phyloP scores from a whole-genome alignment of 2,329 filamentous ascomycete genomes.

The Fusarium penzigii region DNA sequence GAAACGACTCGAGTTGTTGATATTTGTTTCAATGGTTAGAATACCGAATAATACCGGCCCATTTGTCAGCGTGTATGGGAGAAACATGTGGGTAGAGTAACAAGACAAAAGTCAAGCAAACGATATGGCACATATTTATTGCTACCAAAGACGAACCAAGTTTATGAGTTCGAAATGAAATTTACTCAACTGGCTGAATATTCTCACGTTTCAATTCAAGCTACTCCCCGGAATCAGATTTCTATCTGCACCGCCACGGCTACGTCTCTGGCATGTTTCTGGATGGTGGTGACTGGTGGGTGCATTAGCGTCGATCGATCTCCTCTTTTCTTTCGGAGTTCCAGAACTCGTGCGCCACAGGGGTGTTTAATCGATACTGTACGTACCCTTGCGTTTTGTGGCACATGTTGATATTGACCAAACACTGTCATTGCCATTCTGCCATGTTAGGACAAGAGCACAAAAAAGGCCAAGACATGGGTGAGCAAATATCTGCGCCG shows the following conservation, averaged over 20 bases:
- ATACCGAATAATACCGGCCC: no score
- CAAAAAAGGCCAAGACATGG: no score
- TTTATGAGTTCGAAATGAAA: background rate
- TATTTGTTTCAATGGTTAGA: no score
- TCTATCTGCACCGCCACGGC: constrained; percentile 37
- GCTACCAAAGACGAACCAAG: no score
- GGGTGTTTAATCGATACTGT: constrained; percentile 3
- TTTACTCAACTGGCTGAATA: background rate
- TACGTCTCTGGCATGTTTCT: constrained; percentile 21
- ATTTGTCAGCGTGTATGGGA: no score
- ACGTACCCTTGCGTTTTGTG: background rate
- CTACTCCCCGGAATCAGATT: no score
- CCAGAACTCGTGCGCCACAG: constrained; percentile 24
- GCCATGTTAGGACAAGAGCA: no score
- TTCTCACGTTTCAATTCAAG: no score
- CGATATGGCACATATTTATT: background rate
- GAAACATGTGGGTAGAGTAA: no score
- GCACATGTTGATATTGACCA: background rate
- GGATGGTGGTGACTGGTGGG: constrained; percentile 22
- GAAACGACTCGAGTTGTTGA: no score
- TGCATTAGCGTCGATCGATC: constrained; percentile 40
- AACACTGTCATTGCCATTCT: no score
- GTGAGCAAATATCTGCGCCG: no score
- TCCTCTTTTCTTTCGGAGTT: constrained; percentile 21
- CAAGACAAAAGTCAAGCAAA: background rate